phyloP scores from a whole-genome alignment of 495 filamentous ascomycete species.

The Apiosordaria backusii region DNA sequence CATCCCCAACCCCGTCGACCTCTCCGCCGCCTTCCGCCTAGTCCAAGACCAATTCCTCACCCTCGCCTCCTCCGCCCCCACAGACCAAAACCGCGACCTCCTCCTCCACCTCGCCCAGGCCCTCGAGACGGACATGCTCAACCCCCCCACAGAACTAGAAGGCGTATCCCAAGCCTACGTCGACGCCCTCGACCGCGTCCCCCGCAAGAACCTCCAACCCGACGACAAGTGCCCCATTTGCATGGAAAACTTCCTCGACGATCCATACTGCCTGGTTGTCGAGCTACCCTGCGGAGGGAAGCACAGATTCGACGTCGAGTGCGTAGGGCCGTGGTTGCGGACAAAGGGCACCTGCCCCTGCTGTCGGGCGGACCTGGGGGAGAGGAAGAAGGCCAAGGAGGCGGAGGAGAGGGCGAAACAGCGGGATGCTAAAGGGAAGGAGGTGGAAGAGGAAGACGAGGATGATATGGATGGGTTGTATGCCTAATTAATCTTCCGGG shows the following conservation, averaged over 20 bases:
- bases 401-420: slow-evolving; percentile 54
- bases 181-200: slow-evolving; percentile 76
- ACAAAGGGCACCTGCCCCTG: slow-evolving; percentile 87
- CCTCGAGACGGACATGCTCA: slow-evolving; percentile 60
- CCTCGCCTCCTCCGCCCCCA: slow-evolving; percentile 45
- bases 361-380: slow-evolving; percentile 73
- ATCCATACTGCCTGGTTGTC: slow-evolving; percentile 77
- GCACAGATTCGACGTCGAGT: slow-evolving; percentile 90
- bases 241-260: slow-evolving; percentile 75
- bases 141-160: slow-evolving; percentile 62
- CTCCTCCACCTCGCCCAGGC: slow-evolving; percentile 59
- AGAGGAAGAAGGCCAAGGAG: slow-evolving; percentile 60
- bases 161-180: slow-evolving; percentile 80
- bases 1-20: slow-evolving; percentile 67
- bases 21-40: slow-evolving; percentile 57
- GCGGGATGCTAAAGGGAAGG: slow-evolving; percentile 40
- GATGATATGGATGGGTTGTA: slow-evolving; percentile 75
- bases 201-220: slow-evolving; percentile 60
- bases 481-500: slow-evolving; percentile 45
- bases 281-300: slow-evolving; percentile 75
- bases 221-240: slow-evolving; percentile 84
- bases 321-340: slow-evolving; percentile 87
- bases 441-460: slow-evolving; percentile 59
- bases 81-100: slow-evolving; percentile 58
- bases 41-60: slow-evolving; percentile 49